A percentile compares a stretch with the other conserved stretches of the same genome.
phyloP scores from a whole-genome alignment of 2,329 filamentous ascomycete species.

The Colletotrichum godetiae region DNA sequence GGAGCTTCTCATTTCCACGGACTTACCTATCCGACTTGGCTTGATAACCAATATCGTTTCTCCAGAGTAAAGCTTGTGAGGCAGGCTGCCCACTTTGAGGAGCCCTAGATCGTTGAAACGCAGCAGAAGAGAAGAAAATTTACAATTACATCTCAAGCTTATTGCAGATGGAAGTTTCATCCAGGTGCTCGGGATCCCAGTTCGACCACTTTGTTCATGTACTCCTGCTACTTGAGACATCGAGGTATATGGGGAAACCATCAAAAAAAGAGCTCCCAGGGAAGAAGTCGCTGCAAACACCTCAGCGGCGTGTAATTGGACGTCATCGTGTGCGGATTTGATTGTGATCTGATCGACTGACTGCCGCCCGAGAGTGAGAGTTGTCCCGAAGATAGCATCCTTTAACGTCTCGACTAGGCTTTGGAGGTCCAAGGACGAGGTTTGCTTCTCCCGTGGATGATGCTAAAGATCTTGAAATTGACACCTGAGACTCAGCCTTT shows the following conservation, averaged over 20 bases:
- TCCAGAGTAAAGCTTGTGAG: not conserved
- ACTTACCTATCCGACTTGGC: not conserved
- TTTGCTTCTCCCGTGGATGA: not conserved
- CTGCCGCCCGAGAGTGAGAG: not conserved
- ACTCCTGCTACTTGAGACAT: not conserved
- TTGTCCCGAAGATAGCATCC: not conserved
- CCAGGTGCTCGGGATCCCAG: not conserved
- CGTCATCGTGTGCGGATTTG: not conserved
- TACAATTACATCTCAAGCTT: too few relatives aligned
- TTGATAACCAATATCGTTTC: not conserved
- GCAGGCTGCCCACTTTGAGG: not conserved
- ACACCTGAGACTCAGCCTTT: not conserved
- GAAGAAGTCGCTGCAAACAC: not conserved
- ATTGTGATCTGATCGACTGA: not conserved
- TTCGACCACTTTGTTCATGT: not conserved
- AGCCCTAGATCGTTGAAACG: too few relatives aligned
- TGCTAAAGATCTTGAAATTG: not conserved
- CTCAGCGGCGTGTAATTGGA: not conserved
- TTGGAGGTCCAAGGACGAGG: not conserved
- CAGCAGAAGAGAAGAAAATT: too few relatives aligned
- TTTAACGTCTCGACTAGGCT: not conserved
- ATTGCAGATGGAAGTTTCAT: not conserved
- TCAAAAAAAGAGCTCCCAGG: not conserved
- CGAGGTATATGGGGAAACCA: not conserved
- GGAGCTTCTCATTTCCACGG: not conserved